phyloP scores from a whole-genome alignment of 1,284 basidiomycete species.

The Neolentinus lepideus region DNA sequence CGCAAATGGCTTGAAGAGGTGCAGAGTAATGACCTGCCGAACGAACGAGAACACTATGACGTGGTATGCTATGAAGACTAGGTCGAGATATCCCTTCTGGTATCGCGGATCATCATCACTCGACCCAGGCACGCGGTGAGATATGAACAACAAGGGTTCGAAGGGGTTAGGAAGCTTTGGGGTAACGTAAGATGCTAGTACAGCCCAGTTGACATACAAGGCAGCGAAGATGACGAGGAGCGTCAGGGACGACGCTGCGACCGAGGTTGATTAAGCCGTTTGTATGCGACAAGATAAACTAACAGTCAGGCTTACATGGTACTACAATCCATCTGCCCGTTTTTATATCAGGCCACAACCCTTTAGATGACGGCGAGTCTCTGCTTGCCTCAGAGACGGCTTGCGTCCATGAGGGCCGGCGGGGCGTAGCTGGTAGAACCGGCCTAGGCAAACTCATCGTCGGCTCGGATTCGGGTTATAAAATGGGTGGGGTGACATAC shows the following conservation, averaged over 20 bases:
- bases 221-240: slow-evolving; percentile 69
- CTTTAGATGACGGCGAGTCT: slow-evolving; percentile 14
- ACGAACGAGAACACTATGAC: slow-evolving; percentile 91
- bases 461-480: neutral
- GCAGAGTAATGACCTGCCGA: slow-evolving; percentile 72
- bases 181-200: slow-evolving; percentile 43
- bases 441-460: neutral
- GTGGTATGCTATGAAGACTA: slow-evolving; percentile 82
- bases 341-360: slow-evolving; percentile 39
- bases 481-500: slow-evolving; percentile 23
- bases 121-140: slow-evolving; percentile 55
- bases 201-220: slow-evolving; percentile 68
- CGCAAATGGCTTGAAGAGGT: slow-evolving; percentile 68
- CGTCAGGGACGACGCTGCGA: slow-evolving; percentile 60
- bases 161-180: slow-evolving; percentile 68
- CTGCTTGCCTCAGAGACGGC: neutral
- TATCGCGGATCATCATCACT: slow-evolving; percentile 55
- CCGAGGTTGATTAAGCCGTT: neutral
- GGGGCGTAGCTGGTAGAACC: neutral
- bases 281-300: neutral
- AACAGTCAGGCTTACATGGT: slow-evolving; percentile 44
- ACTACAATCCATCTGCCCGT: slow-evolving; percentile 68
- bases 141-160: slow-evolving; percentile 68
- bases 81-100: slow-evolving; percentile 75
- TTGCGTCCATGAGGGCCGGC: neutral